Conservation (phyloP, 2,329 filamentous ascomycete species). For the Nemania sp. region DNA sequence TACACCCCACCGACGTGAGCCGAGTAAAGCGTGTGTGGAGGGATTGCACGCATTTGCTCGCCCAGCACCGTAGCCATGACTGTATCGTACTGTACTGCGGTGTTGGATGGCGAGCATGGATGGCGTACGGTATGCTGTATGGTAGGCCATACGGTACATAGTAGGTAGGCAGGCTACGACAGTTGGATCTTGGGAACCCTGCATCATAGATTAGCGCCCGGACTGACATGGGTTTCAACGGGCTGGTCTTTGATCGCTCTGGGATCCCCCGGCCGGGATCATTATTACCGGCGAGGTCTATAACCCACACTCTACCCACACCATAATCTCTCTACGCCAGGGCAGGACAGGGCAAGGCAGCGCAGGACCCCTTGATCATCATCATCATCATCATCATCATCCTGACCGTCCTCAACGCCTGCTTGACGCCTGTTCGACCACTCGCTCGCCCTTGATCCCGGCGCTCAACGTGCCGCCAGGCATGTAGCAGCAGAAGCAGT, state of each 20-base stretch:
- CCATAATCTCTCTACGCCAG: slow-evolving; percentile 30
- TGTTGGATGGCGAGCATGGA: no score
- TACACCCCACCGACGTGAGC: slow-evolving; percentile 3
- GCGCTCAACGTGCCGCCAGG: slow-evolving; percentile 31
- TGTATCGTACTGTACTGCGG: neutral
- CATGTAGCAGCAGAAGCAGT: slow-evolving; percentile 29
- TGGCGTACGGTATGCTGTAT: slow-evolving; percentile 1
- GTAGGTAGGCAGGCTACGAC: slow-evolving; percentile 3
- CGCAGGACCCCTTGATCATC: slow-evolving; percentile 15
- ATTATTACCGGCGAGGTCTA: slow-evolving; percentile 28
- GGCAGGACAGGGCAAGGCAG: neutral
- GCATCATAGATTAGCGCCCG: slow-evolving; percentile 37
- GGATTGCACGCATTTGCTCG: neutral
- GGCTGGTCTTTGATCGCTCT: slow-evolving; percentile 20
- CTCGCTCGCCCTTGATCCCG: slow-evolving; percentile 27
- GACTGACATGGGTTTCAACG: slow-evolving; percentile 33
- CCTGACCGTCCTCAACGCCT: no score
- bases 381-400: no score
- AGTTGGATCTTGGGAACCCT: slow-evolving; percentile 34
- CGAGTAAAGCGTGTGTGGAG: neutral
- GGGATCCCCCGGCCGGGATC: slow-evolving; percentile 30
- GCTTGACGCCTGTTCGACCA: no score
- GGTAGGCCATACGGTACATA: no score
- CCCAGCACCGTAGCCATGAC: neutral
- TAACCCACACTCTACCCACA: slow-evolving; percentile 13